Base-by-base conservation (phyloP, 495 filamentous ascomycete species). In the Penicillium ucsense region DNA sequence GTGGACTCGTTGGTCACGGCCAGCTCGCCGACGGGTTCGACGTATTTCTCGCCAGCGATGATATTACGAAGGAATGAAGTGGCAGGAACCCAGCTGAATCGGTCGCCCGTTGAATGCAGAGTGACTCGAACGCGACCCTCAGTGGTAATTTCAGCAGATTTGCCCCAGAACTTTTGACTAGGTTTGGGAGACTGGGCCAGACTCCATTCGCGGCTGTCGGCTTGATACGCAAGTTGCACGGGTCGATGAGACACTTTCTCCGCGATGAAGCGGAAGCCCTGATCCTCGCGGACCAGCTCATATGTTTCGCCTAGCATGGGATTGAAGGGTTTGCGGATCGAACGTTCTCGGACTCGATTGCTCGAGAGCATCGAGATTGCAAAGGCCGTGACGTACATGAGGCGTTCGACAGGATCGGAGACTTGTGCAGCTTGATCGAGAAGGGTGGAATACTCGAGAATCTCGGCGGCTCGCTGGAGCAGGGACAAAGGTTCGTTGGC, bases 131-230 rank as follows among this genome's bases (percentile, higher is more conserved):
- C 82, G 20, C 88, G 84, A 8, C 92, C 92, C 38, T 95, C 91
- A 0, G 89, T 97, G 40, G 82, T 88, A 49, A 98, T 77, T 65
- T 98, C 92, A 11, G 86, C 86, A 46, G 82, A 88, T 67, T 98
- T 98, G 39, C 92, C 92, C 92, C 92, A 98, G 72, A 98, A 98
- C 54, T 97, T 96, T 60, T 98, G 92, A 6, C 82, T 82, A 3
- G 92, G 92, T 56, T 83, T 81, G 0, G 92, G 88, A 5, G 84
- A 83, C 61, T 97, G 92, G 4, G 85, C 73, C 47, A 94, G 80
- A 6, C 82, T 86, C 92, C 92, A 98, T 36, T 74, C 68, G 27
- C 80, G 74, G 53, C 82, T 76, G 57, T 97, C 94, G 38, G 89
- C 92, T 60, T 97, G 92, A 68, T 87, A 89, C 30, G 92, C 94